Evolutionary conservation across 495 filamentous ascomycete genomes (phyloP).

Genomic region (Talaromyces proteolyticus): DNA sequence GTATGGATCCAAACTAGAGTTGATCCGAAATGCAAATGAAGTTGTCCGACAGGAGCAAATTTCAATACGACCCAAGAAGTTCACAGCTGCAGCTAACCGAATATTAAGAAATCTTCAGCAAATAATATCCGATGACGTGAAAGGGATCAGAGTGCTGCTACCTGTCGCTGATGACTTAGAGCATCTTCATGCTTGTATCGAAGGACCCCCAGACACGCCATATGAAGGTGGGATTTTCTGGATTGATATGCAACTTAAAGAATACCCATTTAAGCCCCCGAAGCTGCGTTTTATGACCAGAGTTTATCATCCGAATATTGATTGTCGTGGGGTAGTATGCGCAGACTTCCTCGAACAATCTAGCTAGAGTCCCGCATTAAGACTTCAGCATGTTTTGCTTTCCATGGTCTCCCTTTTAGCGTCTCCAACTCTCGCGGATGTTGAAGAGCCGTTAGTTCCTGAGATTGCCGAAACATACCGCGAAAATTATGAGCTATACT

Average conservation of each 20-base stretch:
- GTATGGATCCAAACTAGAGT: not conserved
- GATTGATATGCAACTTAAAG: slow-evolving; percentile 94
- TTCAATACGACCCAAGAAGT: not conserved
- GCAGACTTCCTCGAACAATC: slow-evolving; percentile 64
- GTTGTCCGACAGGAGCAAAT: not conserved
- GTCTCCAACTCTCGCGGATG: not conserved
- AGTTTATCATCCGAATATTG: slow-evolving; percentile 96
- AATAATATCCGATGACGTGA: not conserved
- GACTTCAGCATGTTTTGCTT: not conserved
- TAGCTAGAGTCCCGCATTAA: not conserved
- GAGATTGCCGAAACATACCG: not conserved
- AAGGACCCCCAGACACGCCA: slow-evolving; percentile 87
- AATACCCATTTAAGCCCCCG: slow-evolving; percentile 97
- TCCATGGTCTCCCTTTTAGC: not conserved
- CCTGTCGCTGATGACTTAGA: slow-evolving; percentile 66
- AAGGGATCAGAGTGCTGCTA: not conserved
- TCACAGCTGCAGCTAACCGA: not conserved
- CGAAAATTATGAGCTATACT: not conserved
- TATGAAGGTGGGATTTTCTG: slow-evolving; percentile 98
- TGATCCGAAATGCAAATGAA: not conserved
- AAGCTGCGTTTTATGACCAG: slow-evolving; percentile 98
- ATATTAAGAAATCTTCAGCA: not conserved
- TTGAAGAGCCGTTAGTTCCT: not conserved
- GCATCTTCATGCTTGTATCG: slow-evolving; percentile 94
- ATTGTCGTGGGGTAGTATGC: slow-evolving; percentile 93